phyloP scores from a whole-genome alignment of 2,329 filamentous ascomycete genomes.

The Coleophoma eucalyptorum region DNA sequence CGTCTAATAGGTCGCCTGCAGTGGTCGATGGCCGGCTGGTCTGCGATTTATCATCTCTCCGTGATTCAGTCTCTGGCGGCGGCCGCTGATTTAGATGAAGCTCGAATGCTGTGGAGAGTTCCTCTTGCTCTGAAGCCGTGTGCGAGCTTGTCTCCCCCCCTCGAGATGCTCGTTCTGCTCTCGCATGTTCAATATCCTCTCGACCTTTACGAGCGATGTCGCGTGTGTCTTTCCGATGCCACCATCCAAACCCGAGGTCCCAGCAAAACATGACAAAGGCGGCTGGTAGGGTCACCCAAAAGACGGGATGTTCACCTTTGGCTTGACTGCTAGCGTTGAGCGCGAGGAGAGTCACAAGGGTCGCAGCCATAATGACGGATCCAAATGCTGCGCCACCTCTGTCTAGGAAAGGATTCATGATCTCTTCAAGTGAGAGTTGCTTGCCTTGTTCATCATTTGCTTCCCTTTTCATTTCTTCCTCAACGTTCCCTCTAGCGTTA shows the following conservation, averaged over 20 bases:
- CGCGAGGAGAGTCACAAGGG: constrained; percentile 60
- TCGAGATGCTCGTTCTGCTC: constrained; percentile 32
- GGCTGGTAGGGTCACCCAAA: constrained; percentile 65
- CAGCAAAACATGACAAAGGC: constrained; percentile 66
- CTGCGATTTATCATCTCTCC: not conserved
- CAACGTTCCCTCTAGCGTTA: constrained; percentile 50
- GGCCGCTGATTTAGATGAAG: not conserved
- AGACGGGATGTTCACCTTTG: constrained; percentile 53
- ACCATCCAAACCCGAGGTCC: constrained; percentile 63
- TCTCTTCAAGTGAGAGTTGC: constrained; percentile 62
- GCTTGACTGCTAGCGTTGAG: constrained; percentile 58
- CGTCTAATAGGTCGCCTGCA: constrained; percentile 2
- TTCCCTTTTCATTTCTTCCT: constrained; percentile 43
- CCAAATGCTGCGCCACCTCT: constrained; percentile 62
- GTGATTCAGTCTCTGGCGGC: not conserved
- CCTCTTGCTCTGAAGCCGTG: constrained; percentile 3
- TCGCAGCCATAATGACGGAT: constrained; percentile 61
- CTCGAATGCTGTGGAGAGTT: not conserved
- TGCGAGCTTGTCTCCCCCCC: constrained; percentile 24
- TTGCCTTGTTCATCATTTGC: constrained; percentile 48
- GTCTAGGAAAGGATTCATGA: constrained; percentile 73
- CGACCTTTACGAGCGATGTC: constrained; percentile 55
- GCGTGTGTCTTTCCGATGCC: constrained; percentile 57
- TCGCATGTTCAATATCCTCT: constrained; percentile 39
- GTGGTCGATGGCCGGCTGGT: constrained; percentile 2